Evolutionary conservation across 2,329 filamentous ascomycete species (phyloP), one percentile per base, ranked within the genome.

Genomic region (Monilinia fructigena): DNA sequence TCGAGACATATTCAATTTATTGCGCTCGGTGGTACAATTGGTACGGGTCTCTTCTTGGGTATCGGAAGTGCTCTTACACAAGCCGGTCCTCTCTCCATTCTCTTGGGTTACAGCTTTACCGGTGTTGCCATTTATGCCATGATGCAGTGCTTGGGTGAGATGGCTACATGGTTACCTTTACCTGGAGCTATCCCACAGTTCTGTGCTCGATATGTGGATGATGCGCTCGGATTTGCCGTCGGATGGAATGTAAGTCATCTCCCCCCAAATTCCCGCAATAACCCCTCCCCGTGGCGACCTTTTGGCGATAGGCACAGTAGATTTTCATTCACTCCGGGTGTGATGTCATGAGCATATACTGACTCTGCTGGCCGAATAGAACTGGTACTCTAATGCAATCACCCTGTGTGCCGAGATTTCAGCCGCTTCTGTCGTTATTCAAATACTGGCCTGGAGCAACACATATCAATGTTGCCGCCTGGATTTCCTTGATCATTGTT

Each of bases 231-330:
- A 35, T 85, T 85, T 68, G 82, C 83, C 4, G 77, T 84, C 26
- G 84, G 82, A 0, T 85, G 82, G 83, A 86, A 85, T 67, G 85
- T 60, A 86, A 87, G 69, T 80, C 89, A 63, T 90, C 91, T 87
- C 86, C 90, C 90, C 90, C 74, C 61, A 42, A 42, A 3, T 28
- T 42, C 20, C 35, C 16, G 28, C 20, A 11, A 16, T 12, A 35
- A 35, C 12, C 7, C 28, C 3, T 5, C 6, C 7, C 28, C 5
- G 20, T 42, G 4, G 12, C 2, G 6, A 20, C 26, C 18, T 35
- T 7, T 48, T 23, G 42, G 3, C n/a, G 2, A 48, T 59, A 35
- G 16, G 20, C 0, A 11, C 18, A 23, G 2, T n/a, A 1, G 47
- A 28, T 14, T 42, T 5, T 47, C 7, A 54, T 62, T n/a, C n/a